These are phyloP conservation scores for Yamadazyma friedrichii DNA, from an alignment of 1,139 yeast genomes.

Conservation along the genomic window DNA sequence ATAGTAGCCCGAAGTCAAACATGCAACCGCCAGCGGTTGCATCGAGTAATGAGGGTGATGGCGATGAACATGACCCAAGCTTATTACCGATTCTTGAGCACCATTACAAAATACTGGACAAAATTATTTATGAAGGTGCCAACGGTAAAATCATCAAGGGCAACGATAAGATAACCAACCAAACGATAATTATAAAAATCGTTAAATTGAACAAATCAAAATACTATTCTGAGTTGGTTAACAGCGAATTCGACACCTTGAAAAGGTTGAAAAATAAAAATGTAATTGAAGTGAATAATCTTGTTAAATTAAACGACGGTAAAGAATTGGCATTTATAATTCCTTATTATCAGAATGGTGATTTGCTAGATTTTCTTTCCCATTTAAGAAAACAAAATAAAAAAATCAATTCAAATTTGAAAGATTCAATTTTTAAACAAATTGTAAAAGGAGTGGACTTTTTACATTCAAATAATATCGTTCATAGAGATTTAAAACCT, in stretches of 20 bases:
- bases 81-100: slow-evolving; percentile 4
- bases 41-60: background rate
- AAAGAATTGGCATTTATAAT: slow-evolving; percentile 29
- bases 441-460: slow-evolving; percentile 45
- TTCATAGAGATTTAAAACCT: slow-evolving; percentile 57
- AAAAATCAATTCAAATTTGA: slow-evolving; percentile 29
- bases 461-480: slow-evolving; percentile 42
- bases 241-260: slow-evolving; percentile 31
- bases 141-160: slow-evolving; percentile 42
- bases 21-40: too few relatives aligned
- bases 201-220: slow-evolving; percentile 22
- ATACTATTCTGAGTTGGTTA: slow-evolving; percentile 20
- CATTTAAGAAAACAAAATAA: slow-evolving; percentile 33
- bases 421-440: slow-evolving; percentile 49
- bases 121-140: slow-evolving; percentile 45
- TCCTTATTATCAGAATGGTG: slow-evolving; percentile 50
- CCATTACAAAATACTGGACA: slow-evolving; percentile 11
- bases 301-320: slow-evolving; percentile 15
- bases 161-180: slow-evolving; percentile 19
- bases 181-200: slow-evolving; percentile 30
- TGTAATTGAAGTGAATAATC: slow-evolving; percentile 29
- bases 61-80: background rate
- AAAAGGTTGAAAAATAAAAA: slow-evolving; percentile 27
- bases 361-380: slow-evolving; percentile 43
- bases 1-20: too few relatives aligned